phyloP scores from a whole-genome alignment of 2,329 filamentous ascomycete species.

The Sporothrix pseudoabietina region DNA sequence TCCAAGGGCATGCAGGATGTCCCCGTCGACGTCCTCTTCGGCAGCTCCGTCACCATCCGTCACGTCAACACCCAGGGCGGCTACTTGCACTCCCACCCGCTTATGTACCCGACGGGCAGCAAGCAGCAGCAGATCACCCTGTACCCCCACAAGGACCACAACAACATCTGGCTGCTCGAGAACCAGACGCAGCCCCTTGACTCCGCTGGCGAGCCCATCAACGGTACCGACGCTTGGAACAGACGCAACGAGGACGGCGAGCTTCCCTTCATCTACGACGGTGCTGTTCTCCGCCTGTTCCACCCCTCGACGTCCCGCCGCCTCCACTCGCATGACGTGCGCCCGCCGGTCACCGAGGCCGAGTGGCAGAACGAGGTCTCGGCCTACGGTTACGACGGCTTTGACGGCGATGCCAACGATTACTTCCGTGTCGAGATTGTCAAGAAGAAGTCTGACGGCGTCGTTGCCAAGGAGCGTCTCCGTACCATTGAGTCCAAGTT shows the following conservation, averaged over 20 bases:
- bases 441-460: constrained; percentile 80
- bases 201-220: constrained; percentile 72
- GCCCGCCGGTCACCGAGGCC: constrained; percentile 79
- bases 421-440: constrained; percentile 93
- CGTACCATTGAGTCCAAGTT: constrained; percentile 98
- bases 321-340: constrained; percentile 93
- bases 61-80: constrained; percentile 98
- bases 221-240: constrained; percentile 84
- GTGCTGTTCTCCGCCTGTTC: constrained; percentile 78
- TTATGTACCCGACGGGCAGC: constrained; percentile 97
- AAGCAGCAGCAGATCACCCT: constrained; percentile 98
- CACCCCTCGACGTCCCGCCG: constrained; percentile 82
- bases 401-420: constrained; percentile 95
- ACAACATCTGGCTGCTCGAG: constrained; percentile 92
- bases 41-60: constrained; percentile 81
- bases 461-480: constrained; percentile 77
- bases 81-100: constrained; percentile 92
- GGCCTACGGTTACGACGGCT: constrained; percentile 95
- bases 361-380: constrained; percentile 97
- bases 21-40: constrained; percentile 85
- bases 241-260: constrained; percentile 56
- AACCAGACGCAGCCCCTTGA: constrained; percentile 92
- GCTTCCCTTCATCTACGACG: constrained; percentile 71
- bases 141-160: constrained; percentile 98
- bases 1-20: constrained; percentile 96